Base-by-base conservation (phyloP, 768 basidiomycete species). In the Trametes gibbosa region DNA sequence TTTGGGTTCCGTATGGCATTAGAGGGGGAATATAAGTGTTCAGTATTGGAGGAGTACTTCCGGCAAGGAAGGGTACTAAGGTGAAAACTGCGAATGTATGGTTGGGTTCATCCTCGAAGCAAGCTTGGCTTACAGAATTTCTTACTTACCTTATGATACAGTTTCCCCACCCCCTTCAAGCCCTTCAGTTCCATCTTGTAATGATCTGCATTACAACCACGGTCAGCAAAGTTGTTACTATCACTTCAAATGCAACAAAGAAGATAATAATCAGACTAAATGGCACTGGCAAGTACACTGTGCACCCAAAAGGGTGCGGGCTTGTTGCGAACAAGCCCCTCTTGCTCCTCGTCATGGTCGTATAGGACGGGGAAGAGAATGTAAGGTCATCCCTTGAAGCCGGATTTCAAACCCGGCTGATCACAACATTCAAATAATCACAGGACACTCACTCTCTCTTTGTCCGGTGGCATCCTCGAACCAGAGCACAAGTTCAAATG, bases 311-410 rank as follows among this genome's bases (percentile, higher is more conserved):
- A 81, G 75, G 77, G 75, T 79, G 80, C 83, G 73, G 75, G 81
- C 85, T 77, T 78, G 85, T 85, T 85, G 85, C 84, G 84, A 87
- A 88, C 84, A 81, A 79, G 86, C 84, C 71, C 69, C 86, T 87
- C 87, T 89, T 73, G 82, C 78, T 47, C 72, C 87, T 89, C 88
- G 84, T 78, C 89, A 90, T 85, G 82, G 89, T 90, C 89, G 88
- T 86, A 70, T 90, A 90, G 75, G 88, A 86, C 87, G 88, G 88
- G 88, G 88, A 90, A 90, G 87, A 90, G 89, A 90, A 90, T 82
- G 27, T 35, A 79, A 79, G 79, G 82, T 86, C 87, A 89, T 89
- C 86, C 51, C 47, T 48, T 54, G n/a, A 41, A 53, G 27, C 41
- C 35, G 25, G 43, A 43, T 29, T 46, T 19, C 5, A 47, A 32